A percentile compares a stretch with the other conserved stretches of the same genome.
phyloP scores from a whole-genome alignment of 2,329 filamentous ascomycete species.

The Parastagonospora avenae region DNA sequence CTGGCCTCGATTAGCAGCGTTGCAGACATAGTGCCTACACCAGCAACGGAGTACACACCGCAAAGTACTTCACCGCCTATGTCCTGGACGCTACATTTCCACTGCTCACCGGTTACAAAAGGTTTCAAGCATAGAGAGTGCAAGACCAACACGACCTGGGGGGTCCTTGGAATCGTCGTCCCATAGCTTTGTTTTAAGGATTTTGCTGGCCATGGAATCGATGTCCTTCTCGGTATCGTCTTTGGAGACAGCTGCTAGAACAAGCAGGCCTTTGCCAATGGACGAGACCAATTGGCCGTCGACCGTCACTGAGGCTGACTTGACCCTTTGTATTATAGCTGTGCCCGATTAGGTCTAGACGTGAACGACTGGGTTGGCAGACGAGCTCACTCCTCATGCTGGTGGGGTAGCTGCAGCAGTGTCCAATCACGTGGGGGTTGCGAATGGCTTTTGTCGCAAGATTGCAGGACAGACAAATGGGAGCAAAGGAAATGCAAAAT shows the following conservation, averaged over 20 bases:
- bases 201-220: conserved; percentile 80
- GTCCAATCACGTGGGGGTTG: neutral
- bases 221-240: conserved; percentile 90
- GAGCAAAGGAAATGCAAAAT: no score
- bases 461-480: neutral
- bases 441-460: neutral
- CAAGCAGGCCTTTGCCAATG: conserved; percentile 86
- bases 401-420: conserved; percentile 13
- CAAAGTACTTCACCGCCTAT: conserved; percentile 93
- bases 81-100: conserved; percentile 89
- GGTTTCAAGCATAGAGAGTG: neutral
- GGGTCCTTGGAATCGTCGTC: conserved; percentile 73
- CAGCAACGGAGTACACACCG: conserved; percentile 60
- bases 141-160: conserved; percentile 49
- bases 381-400: conserved; percentile 29
- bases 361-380: conserved; percentile 23
- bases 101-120: conserved; percentile 57
- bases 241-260: conserved; percentile 88
- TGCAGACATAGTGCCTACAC: neutral
- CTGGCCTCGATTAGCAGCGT: conserved; percentile 54
- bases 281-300: conserved; percentile 88
- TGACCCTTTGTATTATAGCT: conserved; percentile 92
- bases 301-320: conserved; percentile 94
- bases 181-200: conserved; percentile 91
- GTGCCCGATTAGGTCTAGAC: conserved; percentile 22